phyloP scores from a whole-genome alignment of 352 stramenopile genomes.

The Globisporangium solare region DNA sequence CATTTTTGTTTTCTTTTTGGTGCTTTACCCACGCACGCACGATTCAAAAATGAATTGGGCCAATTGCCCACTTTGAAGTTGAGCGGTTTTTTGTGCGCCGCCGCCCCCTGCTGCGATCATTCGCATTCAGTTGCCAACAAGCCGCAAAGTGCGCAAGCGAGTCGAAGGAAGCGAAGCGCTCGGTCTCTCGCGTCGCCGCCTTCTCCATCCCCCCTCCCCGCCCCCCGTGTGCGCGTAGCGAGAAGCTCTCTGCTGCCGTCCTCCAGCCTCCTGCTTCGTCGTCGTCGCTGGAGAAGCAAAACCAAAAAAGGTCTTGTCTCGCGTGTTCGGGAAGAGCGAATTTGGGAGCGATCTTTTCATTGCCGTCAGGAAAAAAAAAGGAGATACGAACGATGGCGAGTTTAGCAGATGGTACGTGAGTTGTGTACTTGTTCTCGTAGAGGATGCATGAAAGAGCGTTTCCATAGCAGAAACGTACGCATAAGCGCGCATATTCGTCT shows the following conservation, averaged over 20 bases:
- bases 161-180: constrained; percentile 9
- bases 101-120: background rate
- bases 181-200: background rate
- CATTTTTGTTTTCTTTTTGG: no score
- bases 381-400: background rate
- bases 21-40: no score
- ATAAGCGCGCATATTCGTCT: no score
- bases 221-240: no score
- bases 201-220: background rate
- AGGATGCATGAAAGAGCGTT: no score
- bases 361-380: background rate
- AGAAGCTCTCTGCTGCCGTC: no score
- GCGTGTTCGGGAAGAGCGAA: background rate
- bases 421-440: background rate
- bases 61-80: background rate
- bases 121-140: background rate
- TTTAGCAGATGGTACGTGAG: background rate
- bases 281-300: background rate
- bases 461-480: no score
- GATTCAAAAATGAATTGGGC: background rate
- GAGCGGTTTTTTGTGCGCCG: background rate
- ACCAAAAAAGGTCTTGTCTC: background rate
- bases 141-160: background rate
- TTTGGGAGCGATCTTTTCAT: background rate
- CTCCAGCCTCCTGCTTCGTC: no score